These are phyloP conservation scores for Perilla frutescens DNA, from an alignment of 257 asterid species.

Conservation along the genomic window DNA sequence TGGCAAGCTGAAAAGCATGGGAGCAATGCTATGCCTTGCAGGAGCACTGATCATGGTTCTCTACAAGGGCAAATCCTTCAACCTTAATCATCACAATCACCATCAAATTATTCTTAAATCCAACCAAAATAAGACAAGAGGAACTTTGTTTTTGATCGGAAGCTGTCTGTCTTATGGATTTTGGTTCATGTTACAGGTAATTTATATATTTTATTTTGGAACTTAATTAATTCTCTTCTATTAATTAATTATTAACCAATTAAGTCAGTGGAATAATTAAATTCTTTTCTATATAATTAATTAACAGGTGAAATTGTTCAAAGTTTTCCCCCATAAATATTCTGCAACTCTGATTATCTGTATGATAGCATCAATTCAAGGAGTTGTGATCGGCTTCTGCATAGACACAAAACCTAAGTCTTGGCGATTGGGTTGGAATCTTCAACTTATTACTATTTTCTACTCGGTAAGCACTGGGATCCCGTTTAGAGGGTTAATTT, in stretches of 20 bases:
- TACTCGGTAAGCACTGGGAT: slow-evolving; percentile 52
- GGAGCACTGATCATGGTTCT: slow-evolving; percentile 57
- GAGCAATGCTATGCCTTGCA: slow-evolving; percentile 58
- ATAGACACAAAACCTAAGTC: slow-evolving; percentile 44
- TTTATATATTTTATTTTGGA: not conserved
- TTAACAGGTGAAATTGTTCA: slow-evolving; percentile 53
- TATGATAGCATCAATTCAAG: slow-evolving; percentile 55
- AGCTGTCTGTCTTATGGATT: slow-evolving; percentile 53
- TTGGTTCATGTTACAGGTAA: slow-evolving; percentile 73
- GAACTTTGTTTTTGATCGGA: slow-evolving; percentile 54
- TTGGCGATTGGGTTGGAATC: slow-evolving; percentile 59
- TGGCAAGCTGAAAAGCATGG: slow-evolving; percentile 52
- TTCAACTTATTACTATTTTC: slow-evolving; percentile 60
- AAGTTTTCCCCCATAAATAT: slow-evolving; percentile 55
- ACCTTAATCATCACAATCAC: slow-evolving; percentile 24
- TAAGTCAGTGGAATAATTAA: no score
- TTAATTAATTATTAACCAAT: no score
- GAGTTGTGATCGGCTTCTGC: slow-evolving; percentile 47
- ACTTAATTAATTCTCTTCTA: no score
- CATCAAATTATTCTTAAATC: not conserved
- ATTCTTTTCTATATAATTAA: not conserved
- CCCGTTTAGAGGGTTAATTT: no score
- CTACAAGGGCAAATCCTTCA: slow-evolving; percentile 55
- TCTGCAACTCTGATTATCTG: slow-evolving; percentile 49
- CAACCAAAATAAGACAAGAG: slow-evolving; percentile 45